Base-by-base conservation (phyloP, 1,139 yeast species). In the Candida sp. region DNA sequence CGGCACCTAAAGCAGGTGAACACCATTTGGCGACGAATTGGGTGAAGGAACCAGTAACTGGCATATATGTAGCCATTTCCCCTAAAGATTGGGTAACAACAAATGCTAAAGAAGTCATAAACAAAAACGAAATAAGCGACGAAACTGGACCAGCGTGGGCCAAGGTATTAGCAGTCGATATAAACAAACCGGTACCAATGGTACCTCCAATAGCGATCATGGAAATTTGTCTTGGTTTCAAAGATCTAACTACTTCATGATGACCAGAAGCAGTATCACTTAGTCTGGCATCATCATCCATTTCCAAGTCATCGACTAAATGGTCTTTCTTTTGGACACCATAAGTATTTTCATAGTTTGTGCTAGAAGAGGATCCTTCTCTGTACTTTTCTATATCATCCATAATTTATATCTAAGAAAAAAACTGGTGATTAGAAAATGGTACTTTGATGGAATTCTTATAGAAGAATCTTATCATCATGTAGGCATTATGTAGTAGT, bases 41-140 rank as follows among this genome's bases (percentile, higher is more conserved):
- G 33, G 74, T 66, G 62, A 85, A 83, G 1, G 86, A 80, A 15
- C 87, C 86, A 3, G 87, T 70, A 35, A 81, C 77, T 3, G 89
- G 89, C 39, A 83, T 81, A 54, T 77, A 79, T 12, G 88, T 82
- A 40, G 87, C 87, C 88, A 84, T 82, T 60, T 84, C 90, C 49
- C 89, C 89, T 47, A 86, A 66, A 2, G 86, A 75, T 57, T 84
- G 89, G 45, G 87, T 82, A 43, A 84, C 84, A 12, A 77, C 68
- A 54, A 73, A 83, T 4, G 82, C 84, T 50, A 86, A 67, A 5
- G 85, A 63, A 27, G 88, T 87, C 70, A 84, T 80, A 57, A 85
- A 81, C 34, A 78, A 50, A 55, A 81, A 85, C 0, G 88, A 78
- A 42, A 86, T 81, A 29, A 86, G 66, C 3, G 86, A 68, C 39